Evolutionary conservation across 108 stramenopile genomes (phyloP), one percentile per base, ranked within the genome.

Genomic region (Cyclotella distinguenda): DNA sequence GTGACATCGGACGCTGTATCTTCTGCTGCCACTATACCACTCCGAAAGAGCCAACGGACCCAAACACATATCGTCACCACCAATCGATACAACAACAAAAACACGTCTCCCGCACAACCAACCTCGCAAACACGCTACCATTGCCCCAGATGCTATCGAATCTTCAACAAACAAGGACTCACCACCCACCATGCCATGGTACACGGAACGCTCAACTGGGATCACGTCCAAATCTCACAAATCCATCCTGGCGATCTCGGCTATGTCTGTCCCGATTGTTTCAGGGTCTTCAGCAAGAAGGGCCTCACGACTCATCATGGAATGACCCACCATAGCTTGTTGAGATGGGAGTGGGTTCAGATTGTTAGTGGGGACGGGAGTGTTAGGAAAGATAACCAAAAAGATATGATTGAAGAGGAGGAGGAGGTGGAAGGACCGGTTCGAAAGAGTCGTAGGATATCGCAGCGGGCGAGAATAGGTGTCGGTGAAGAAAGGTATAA

Each of bases 151-250:
- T 52, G 50, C 50, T 27, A 52, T 3, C 50, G 50, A 28, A 28
- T 22, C 3, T 52, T 52, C 50, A 52, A 52, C 27, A 52, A 52
- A 52, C 50, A 52, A 52, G 50, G 50, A 3, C 50, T 52, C 0
- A 30, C 50, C 26, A 52, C 50, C 11, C 50, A 52, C 28, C 31
- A 28, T 22, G 50, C 30, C 5, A 52, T 52, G 50, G 50, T 28
- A n/a, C n/a, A n/a, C n/a, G n/a, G n/a, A n/a, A n/a, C n/a, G n/a
- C n/a, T n/a, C n/a, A n/a, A n/a, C n/a, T n/a, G n/a, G n/a, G n/a
- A n/a, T n/a, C n/a, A n/a, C n/a, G n/a, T n/a, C n/a, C n/a, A n/a
- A n/a, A n/a, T 5, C 5, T 42, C 40, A 13, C 2, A 42, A 16
- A 42, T 16, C 6, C 50, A 52, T 32, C 50, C 6, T 21, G 15